Percentiles rank a stretch among this genome's conserved stretches.
phyloP scores from a whole-genome alignment of 345 rosid species.

The Eucalyptus sideroxylon region DNA sequence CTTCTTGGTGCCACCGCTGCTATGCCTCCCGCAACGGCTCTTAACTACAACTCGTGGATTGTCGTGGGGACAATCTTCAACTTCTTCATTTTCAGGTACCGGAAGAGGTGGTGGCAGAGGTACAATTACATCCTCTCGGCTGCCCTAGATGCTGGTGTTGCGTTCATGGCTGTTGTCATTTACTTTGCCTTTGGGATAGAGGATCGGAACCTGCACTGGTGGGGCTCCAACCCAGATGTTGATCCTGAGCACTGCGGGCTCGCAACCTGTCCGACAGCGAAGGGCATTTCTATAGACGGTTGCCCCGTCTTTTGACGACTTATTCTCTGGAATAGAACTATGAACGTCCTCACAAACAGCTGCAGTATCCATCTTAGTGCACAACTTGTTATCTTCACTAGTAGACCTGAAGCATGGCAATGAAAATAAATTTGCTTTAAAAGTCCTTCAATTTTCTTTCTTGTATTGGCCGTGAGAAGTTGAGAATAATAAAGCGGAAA shows the following conservation, averaged over 20 bases:
- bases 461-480: not conserved
- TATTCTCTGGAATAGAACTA: not conserved
- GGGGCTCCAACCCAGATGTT: not conserved
- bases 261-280: not conserved
- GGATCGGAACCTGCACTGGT: not conserved
- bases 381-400: not conserved
- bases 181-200: not conserved
- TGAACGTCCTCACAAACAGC: not conserved
- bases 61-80: slow-evolving; percentile 69
- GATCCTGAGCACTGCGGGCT: not conserved
- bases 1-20: slow-evolving; percentile 62
- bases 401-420: not conserved
- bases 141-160: not conserved
- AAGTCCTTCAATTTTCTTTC: not conserved
- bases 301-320: not conserved
- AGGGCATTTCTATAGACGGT: not conserved
- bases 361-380: too few relatives aligned
- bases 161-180: not conserved
- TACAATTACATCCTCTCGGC: slow-evolving; percentile 16
- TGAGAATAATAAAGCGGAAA: not conserved
- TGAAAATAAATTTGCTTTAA: not conserved
- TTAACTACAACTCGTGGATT: slow-evolving; percentile 68
- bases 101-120: slow-evolving; percentile 79
- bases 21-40: slow-evolving; percentile 73
- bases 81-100: slow-evolving; percentile 56